Evolutionary conservation across 352 stramenopile species (phyloP), one percentile per base, ranked within the genome.

Genomic region (Globisporangium orthogonon): DNA sequence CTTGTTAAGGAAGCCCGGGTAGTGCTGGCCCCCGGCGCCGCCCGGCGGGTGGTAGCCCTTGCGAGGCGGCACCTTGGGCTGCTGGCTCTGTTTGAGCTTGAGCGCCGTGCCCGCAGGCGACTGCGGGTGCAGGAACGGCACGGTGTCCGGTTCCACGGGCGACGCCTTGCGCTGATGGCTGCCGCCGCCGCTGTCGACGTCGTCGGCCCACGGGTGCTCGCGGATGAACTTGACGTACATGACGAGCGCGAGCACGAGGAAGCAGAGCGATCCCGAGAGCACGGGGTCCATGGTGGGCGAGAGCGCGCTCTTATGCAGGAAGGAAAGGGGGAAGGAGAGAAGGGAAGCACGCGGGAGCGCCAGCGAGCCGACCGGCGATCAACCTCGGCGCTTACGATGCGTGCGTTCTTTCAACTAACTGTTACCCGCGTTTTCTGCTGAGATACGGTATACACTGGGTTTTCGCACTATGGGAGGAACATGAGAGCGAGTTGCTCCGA

Each of bases 141-240:
- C 79, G 0, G 66, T 61, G 55, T 92, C 83, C 2, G 73, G 68
- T 47, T 90, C 79, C 35, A 87, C 68, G 15, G 79, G 78, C 57
- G 78, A 87, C 50, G 62, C 77, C 67, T 88, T 89, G 48, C 77
- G 23, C 23, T 23, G 23, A 23, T 23, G 69, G 58, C 81, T 69
- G 29, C 57, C 53, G 41, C 3, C 66, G 55, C 6, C 80, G 54
- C 40, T 86, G 44, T 14, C 44, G 17, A 17, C 74, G 46, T 87
- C 82, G 49, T 86, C 79, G 47, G 70, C 50, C 70, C 73, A 74
- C 54, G 73, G 78, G 58, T 88, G 75, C 62, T 89, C 78, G 51
- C 83, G 76, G 57, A 94, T 89, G 55, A 94, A 94, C 57, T 89
- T 89, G 59, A 94, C 76, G 68, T 94, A 94, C 84, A 94, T 90